A percentile compares a stretch with the other conserved stretches of the same genome.
Conservation (phyloP, 306 rosid genomes). For the Begonia masoniana region DNA sequence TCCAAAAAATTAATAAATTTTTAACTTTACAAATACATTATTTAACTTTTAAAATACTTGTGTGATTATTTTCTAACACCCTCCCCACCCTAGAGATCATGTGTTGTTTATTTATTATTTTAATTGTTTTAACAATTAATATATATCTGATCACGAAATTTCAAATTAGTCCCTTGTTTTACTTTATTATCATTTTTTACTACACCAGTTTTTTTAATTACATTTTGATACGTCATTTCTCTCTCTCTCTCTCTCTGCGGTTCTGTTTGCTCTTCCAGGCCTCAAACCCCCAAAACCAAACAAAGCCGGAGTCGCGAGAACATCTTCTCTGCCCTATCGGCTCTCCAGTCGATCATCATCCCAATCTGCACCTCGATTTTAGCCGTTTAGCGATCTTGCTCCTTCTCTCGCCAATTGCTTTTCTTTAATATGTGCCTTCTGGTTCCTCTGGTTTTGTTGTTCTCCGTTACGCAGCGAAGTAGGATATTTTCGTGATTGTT, state of each 20-base stretch:
- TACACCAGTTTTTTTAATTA: not conserved
- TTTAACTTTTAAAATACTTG: too few relatives aligned
- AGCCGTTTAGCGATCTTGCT: not conserved
- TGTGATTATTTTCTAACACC: too few relatives aligned
- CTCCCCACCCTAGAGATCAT: too few relatives aligned
- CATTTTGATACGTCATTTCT: conserved; percentile 11
- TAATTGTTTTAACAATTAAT: too few relatives aligned
- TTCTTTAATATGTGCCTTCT: conserved; percentile 13
- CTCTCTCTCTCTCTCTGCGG: conserved; percentile 9
- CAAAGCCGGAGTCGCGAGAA: not conserved
- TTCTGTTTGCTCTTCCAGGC: conserved; percentile 2
- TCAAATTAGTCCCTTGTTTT: too few relatives aligned
- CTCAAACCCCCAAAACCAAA: not conserved
- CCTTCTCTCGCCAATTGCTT: not conserved
- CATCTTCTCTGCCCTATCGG: not conserved
- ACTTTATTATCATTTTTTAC: not conserved
- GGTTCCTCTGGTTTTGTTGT: conserved; percentile 5
- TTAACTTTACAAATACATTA: too few relatives aligned
- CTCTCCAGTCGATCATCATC: conserved; percentile 1
- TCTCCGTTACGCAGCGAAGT: conserved; percentile 4
- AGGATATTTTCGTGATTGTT: conserved; percentile 9
- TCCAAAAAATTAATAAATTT: too few relatives aligned
- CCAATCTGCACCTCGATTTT: not conserved
- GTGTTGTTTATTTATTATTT: too few relatives aligned
- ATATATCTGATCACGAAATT: too few relatives aligned